Conservation (phyloP, 108 stramenopile genomes). For the Skeletonema potamos region DNA sequence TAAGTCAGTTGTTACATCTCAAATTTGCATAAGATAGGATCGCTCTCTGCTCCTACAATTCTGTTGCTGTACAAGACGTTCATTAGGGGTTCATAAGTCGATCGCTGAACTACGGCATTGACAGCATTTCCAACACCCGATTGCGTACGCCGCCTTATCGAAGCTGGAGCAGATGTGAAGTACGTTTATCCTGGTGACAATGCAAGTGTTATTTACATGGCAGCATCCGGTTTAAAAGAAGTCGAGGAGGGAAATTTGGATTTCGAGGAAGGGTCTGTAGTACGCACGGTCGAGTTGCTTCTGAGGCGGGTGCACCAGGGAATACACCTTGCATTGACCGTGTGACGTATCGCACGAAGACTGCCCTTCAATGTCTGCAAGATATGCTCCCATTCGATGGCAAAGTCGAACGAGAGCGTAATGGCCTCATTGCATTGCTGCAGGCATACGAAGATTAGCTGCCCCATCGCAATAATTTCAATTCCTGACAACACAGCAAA, state of each 20-base stretch:
- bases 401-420: neutral
- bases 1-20: too few relatives aligned
- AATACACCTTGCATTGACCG: too few relatives aligned
- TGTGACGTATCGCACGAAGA: neutral
- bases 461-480: too few relatives aligned
- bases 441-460: neutral
- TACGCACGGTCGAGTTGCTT: neutral
- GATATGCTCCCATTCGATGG: neutral
- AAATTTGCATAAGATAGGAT: too few relatives aligned
- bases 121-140: neutral
- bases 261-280: constrained; percentile 2
- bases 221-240: neutral
- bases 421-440: constrained; percentile 1
- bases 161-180: neutral
- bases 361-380: constrained; percentile 1
- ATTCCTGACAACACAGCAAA: too few relatives aligned
- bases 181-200: neutral
- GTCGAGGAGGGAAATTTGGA: neutral
- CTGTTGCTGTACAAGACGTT: too few relatives aligned
- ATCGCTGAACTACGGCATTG: too few relatives aligned
- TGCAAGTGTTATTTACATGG: neutral
- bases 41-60: too few relatives aligned
- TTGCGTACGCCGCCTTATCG: neutral
- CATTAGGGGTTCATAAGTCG: too few relatives aligned
- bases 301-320: neutral